phyloP scores from a whole-genome alignment of 208 protist genomes.

The Acanthamoeba castellanii region DNA sequence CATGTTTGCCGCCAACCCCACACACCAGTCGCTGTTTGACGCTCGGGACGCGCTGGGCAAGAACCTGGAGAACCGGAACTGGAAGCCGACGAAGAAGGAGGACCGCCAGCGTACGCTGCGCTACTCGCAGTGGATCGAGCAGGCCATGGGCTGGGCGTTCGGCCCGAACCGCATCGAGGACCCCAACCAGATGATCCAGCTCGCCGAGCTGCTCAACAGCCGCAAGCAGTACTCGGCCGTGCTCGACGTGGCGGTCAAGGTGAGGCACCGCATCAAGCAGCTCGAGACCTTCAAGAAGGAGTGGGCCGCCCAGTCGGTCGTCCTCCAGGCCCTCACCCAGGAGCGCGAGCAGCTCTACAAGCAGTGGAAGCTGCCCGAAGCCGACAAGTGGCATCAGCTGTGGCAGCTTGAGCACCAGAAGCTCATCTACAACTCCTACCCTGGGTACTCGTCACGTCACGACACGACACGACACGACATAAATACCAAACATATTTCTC shows the following conservation, averaged over 20 bases:
- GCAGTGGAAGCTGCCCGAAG: conserved; percentile 26
- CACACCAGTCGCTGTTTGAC: not conserved
- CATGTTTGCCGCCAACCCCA: too few relatives aligned
- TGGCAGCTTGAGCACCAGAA: conserved; percentile 38
- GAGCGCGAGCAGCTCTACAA: conserved; percentile 46
- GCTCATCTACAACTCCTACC: conserved; percentile 37
- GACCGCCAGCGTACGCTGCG: conserved; percentile 15
- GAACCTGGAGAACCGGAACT: conserved; percentile 38
- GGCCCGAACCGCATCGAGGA: conserved; percentile 36
- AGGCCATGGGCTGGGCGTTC: conserved; percentile 33
- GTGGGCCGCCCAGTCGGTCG: conserved; percentile 35
- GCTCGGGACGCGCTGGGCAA: conserved; percentile 6
- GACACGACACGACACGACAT: not conserved
- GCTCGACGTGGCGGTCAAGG: not conserved
- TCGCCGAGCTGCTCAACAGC: conserved; percentile 42
- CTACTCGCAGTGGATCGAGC: conserved; percentile 36
- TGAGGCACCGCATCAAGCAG: conserved; percentile 54
- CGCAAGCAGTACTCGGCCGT: conserved; percentile 33
- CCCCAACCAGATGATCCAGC: conserved; percentile 40
- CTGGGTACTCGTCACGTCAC: not conserved
- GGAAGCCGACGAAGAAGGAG: conserved; percentile 43
- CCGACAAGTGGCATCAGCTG: conserved; percentile 43
- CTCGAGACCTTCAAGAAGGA: conserved; percentile 41
- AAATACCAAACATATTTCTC: not conserved
- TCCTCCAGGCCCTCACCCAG: conserved; percentile 19